Evolutionary conservation across 345 rosid genomes (phyloP).

Genomic region (Passiflora organensis): DNA sequence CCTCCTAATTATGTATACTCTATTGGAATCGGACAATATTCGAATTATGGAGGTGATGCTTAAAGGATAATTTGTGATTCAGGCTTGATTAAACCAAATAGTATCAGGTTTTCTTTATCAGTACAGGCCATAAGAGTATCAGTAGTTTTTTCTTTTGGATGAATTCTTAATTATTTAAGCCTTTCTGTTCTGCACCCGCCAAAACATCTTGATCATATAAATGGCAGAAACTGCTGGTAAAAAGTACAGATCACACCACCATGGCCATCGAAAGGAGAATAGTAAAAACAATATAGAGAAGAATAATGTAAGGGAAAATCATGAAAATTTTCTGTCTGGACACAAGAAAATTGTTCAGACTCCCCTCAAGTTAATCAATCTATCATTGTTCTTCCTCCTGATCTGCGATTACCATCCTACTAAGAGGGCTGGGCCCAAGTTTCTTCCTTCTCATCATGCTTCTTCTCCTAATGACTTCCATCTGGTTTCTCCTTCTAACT

Average conservation of each 20-base stretch:
- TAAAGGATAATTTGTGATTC: too few species aligned
- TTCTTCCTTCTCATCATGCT: conserved; percentile 54
- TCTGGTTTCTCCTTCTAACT: conserved; percentile 64
- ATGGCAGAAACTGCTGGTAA: conserved; percentile 1
- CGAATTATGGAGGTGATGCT: too few species aligned
- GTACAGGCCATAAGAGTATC: too few species aligned
- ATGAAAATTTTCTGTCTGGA: conserved; percentile 6
- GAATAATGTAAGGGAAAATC: conserved; percentile 3
- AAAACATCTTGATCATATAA: conserved; percentile 7
- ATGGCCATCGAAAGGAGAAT: not conserved
- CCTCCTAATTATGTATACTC: too few species aligned
- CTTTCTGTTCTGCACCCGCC: not conserved
- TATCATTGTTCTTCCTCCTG: conserved; percentile 12
- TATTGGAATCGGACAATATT: too few species aligned
- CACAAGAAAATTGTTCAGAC: conserved; percentile 1
- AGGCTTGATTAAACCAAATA: too few species aligned
- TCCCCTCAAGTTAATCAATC: not conserved
- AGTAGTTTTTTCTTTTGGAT: too few species aligned
- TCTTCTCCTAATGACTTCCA: conserved; percentile 79
- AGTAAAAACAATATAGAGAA: not conserved
- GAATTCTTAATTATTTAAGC: too few species aligned
- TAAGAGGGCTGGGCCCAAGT: conserved; percentile 90
- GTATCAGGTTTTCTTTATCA: too few species aligned
- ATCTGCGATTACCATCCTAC: conserved; percentile 67
- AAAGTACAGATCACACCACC: conserved; percentile 14